These are phyloP conservation scores for Geosmithia morbida DNA, from an alignment of 2,329 filamentous ascomycete genomes.

Conservation along the genomic window DNA sequence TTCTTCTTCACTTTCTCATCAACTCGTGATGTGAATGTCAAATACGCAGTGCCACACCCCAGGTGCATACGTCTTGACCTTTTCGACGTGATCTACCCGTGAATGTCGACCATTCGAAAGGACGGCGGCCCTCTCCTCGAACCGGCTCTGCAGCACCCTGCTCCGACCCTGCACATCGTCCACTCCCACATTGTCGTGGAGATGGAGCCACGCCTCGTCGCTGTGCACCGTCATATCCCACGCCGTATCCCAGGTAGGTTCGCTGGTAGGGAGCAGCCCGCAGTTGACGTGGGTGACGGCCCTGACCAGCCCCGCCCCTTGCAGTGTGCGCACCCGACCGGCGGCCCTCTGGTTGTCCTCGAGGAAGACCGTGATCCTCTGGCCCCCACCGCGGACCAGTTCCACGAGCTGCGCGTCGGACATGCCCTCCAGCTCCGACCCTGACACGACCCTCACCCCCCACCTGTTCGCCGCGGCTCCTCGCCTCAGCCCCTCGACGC, in stretches of 20 bases:
- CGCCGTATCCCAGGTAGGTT: constrained; percentile 35
- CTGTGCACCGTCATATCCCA: constrained; percentile 25
- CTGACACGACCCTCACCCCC: constrained; percentile 38
- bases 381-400: constrained; percentile 15
- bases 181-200: constrained; percentile 51
- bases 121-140: constrained; percentile 20
- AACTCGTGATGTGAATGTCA: constrained; percentile 36
- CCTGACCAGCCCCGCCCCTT: constrained; percentile 16
- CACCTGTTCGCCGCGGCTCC: constrained; percentile 60
- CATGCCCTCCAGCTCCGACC: constrained; percentile 17
- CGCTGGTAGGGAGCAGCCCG: constrained; percentile 46
- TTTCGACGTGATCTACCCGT: constrained; percentile 41
- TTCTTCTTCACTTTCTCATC: background rate
- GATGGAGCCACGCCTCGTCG: constrained; percentile 40
- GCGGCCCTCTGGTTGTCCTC: constrained; percentile 50
- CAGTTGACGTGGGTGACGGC: constrained; percentile 47
- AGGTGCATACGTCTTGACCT: constrained; percentile 56
- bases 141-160: constrained; percentile 31
- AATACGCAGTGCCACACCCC: constrained; percentile 58
- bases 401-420: constrained; percentile 20
- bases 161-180: constrained; percentile 32
- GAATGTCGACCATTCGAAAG: constrained; percentile 10
- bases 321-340: constrained; percentile 21
- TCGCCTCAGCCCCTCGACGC: constrained; percentile 65
- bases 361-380: constrained; percentile 51